Percentiles rank a stretch among this genome's conserved stretches.
phyloP scores from a whole-genome alignment of 768 basidiomycete species.

The Strobilomyces dryophilus region DNA sequence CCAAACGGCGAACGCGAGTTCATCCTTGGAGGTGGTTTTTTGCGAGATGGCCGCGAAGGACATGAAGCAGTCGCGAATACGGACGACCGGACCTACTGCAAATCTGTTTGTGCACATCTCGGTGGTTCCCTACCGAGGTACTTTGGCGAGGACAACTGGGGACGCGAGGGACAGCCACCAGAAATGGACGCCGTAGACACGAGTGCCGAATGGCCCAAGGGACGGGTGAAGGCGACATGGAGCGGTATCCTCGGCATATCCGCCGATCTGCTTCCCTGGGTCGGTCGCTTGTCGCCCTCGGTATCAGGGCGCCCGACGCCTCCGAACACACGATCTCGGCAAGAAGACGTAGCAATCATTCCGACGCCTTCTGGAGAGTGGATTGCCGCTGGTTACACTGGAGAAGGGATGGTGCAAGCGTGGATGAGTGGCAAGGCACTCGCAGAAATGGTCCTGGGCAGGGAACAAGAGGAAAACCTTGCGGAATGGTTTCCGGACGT shows the following conservation, averaged over 20 bases:
- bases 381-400: conserved; percentile 67
- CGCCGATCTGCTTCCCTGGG: conserved; percentile 62
- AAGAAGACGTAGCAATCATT: background rate
- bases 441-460: conserved; percentile 53
- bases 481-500: conserved; percentile 48
- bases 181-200: conserved; percentile 4
- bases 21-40: conserved; percentile 61
- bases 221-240: conserved; percentile 55
- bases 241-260: conserved; percentile 64
- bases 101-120: conserved; percentile 35
- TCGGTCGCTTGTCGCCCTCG: conserved; percentile 54
- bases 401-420: conserved; percentile 72
- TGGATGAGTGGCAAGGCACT: conserved; percentile 63
- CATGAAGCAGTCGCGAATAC: conserved; percentile 35
- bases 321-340: background rate
- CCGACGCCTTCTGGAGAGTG: conserved; percentile 55
- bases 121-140: conserved; percentile 47
- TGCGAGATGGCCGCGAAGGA: conserved; percentile 29
- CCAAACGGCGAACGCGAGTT: conserved; percentile 43
- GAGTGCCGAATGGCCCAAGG: conserved; percentile 33
- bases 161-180: conserved; percentile 27
- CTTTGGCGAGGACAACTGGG: conserved; percentile 47
- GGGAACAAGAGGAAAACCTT: conserved; percentile 26
- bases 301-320: conserved; percentile 42
- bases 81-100: conserved; percentile 35